Percentiles rank a stretch among this genome's conserved stretches.
Evolutionary conservation across 1,284 basidiomycete species (phyloP).

Genomic region (Irpex lacteus): DNA sequence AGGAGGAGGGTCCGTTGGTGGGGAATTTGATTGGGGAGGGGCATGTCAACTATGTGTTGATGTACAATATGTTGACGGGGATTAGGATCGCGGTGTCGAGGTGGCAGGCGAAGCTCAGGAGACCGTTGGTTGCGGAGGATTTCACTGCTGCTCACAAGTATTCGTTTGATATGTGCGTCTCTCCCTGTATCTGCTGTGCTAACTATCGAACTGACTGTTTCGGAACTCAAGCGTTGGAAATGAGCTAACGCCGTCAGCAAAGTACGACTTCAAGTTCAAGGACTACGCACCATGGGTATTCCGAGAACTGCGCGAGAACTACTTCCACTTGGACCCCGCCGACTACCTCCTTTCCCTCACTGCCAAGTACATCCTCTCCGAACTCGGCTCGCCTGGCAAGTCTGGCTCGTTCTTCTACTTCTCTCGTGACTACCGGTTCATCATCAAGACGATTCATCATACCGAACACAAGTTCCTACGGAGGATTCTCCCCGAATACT

Average conservation of each 20-base stretch:
- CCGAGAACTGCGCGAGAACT: slow-evolving; percentile 89
- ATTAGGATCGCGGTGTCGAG: slow-evolving; percentile 95
- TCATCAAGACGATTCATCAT: slow-evolving; percentile 98
- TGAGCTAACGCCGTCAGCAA: slow-evolving; percentile 94
- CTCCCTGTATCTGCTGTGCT: slow-evolving; percentile 8
- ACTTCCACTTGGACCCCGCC: slow-evolving; percentile 94
- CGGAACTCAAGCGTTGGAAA: slow-evolving; percentile 74
- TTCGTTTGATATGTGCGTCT: slow-evolving; percentile 90
- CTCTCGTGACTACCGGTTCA: slow-evolving; percentile 97
- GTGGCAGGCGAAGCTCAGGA: slow-evolving; percentile 92
- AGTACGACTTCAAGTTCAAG: slow-evolving; percentile 99
- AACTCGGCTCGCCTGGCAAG: slow-evolving; percentile 98
- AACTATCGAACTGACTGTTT: background rate
- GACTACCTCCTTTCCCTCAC: slow-evolving; percentile 97
- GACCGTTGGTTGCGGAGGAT: slow-evolving; percentile 83
- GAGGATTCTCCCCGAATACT: slow-evolving; percentile 82
- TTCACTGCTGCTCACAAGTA: slow-evolving; percentile 92
- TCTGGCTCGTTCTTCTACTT: slow-evolving; percentile 99
- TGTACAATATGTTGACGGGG: slow-evolving; percentile 99
- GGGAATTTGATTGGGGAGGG: slow-evolving; percentile 96
- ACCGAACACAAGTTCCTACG: slow-evolving; percentile 93
- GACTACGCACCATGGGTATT: slow-evolving; percentile 99
- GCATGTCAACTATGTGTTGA: slow-evolving; percentile 97
- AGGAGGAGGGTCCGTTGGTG: slow-evolving; percentile 65
- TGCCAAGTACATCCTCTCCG: slow-evolving; percentile 96